Conservation (phyloP, 805 yeast genomes). For the Cyberlindnera amylophila region DNA sequence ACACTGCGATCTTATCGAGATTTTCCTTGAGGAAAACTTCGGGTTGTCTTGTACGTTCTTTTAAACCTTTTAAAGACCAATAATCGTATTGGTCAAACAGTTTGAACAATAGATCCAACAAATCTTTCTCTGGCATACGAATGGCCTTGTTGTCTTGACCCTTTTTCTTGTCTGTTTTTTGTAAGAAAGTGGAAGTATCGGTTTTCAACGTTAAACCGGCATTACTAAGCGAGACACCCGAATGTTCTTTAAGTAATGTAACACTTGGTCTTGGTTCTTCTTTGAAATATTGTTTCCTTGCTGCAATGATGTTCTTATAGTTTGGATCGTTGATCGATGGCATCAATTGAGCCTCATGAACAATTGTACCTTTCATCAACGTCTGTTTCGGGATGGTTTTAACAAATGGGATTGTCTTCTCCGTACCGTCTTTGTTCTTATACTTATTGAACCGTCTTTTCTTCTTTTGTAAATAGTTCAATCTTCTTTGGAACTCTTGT, state of each 20-base stretch:
- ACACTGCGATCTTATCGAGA: conserved; percentile 80
- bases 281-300: conserved; percentile 45
- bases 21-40: conserved; percentile 90
- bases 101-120: conserved; percentile 82
- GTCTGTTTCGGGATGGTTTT: conserved; percentile 89
- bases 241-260: conserved; percentile 70
- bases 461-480: conserved; percentile 25
- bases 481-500: conserved; percentile 14
- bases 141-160: conserved; percentile 77
- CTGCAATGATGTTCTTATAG: conserved; percentile 59
- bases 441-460: conserved; percentile 36
- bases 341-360: conserved; percentile 86
- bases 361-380: conserved; percentile 77
- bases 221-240: conserved; percentile 84
- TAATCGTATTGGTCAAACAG: conserved; percentile 93
- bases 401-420: conserved; percentile 69
- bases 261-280: conserved; percentile 55
- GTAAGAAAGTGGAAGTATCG: conserved; percentile 68
- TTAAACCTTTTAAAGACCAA: conserved; percentile 92
- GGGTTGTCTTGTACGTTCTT: conserved; percentile 93
- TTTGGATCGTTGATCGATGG: conserved; percentile 74
- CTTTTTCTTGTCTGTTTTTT: conserved; percentile 42
- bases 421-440: conserved; percentile 33
- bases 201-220: conserved; percentile 80
- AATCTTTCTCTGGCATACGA: conserved; percentile 89